Evolutionary conservation across 805 yeast species (phyloP).

Genomic region (Saccharomycopsis malanga): DNA sequence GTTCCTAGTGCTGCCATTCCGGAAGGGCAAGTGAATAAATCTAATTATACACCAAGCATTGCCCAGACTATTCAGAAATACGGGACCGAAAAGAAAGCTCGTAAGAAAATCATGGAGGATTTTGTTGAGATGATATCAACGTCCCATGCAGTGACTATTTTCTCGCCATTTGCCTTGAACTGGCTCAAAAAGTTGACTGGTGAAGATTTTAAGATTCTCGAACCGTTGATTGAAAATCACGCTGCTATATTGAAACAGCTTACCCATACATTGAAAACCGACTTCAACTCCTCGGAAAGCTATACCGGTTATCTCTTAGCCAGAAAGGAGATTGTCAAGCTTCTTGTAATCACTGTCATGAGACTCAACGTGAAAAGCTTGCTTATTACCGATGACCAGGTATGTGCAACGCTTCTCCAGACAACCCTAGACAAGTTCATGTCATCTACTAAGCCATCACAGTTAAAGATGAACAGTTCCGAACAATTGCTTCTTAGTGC

Average conservation of each 20-base stretch:
- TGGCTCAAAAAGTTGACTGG: conserved; percentile 13
- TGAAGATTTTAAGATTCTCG: conserved; percentile 6
- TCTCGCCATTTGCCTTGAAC: conserved; percentile 5
- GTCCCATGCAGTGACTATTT: conserved; percentile 1
- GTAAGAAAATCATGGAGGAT: conserved; percentile 2
- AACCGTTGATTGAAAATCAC: conserved; percentile 8
- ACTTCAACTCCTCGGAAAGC: not conserved
- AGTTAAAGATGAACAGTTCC: conserved; percentile 2
- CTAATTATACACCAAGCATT: not conserved
- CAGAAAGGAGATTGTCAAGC: not conserved
- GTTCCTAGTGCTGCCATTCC: not conserved
- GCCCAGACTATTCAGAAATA: conserved; percentile 3
- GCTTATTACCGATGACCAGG: not conserved
- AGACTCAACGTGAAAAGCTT: conserved; percentile 1
- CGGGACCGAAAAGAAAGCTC: not conserved
- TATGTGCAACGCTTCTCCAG: not conserved
- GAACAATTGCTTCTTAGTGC: conserved; percentile 14
- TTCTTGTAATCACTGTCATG: conserved; percentile 1
- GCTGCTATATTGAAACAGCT: not conserved
- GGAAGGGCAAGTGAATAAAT: not conserved
- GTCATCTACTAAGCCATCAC: not conserved
- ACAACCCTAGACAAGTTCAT: not conserved
- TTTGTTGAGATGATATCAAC: conserved; percentile 9
- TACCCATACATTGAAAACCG: not conserved
- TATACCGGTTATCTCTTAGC: not conserved